These are phyloP conservation scores for Lasiodiplodia citricola DNA, from an alignment of 2,329 filamentous ascomycete genomes.

Conservation along the genomic window DNA sequence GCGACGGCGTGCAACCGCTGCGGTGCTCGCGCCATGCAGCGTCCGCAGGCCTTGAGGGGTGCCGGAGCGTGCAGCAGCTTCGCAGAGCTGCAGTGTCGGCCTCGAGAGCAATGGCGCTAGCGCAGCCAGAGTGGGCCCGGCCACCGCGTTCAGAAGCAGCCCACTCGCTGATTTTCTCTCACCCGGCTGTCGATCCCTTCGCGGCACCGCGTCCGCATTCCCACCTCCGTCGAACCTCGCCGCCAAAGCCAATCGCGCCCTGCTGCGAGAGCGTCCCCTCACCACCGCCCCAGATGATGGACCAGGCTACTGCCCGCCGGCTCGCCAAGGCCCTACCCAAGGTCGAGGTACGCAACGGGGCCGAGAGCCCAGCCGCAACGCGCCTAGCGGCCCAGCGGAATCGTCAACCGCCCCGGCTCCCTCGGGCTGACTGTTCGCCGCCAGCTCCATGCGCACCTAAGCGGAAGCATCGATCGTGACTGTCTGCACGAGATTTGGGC, in stretches of 20 bases:
- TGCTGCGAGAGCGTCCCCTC: neutral
- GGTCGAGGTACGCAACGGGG: constrained; percentile 43
- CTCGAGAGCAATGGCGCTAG: constrained; percentile 1
- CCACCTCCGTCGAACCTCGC: constrained; percentile 8
- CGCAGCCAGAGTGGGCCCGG: constrained; percentile 2
- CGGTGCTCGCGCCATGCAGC: constrained; percentile 10
- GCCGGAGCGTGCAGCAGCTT: constrained; percentile 3
- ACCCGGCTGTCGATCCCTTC: constrained; percentile 13
- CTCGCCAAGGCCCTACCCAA: constrained; percentile 50
- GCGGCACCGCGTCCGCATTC: constrained; percentile 14
- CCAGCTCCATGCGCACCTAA: constrained; percentile 81
- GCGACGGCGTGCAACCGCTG: neutral
- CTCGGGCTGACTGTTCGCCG: constrained; percentile 32
- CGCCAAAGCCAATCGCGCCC: constrained; percentile 1
- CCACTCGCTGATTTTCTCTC: constrained; percentile 19
- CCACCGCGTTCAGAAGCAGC: constrained; percentile 17
- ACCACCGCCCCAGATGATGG: neutral
- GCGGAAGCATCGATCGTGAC: constrained; percentile 74
- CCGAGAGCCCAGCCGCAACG: constrained; percentile 29
- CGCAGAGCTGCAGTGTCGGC: neutral
- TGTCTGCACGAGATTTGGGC: constrained; percentile 78
- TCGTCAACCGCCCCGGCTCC: constrained; percentile 31
- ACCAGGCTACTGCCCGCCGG: constrained; percentile 26
- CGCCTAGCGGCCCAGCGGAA: constrained; percentile 10
- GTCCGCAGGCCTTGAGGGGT: neutral